A percentile compares a stretch with the other conserved stretches of the same genome.
Conservation (phyloP, 2,329 filamentous ascomycete species). For the Sporothrix pseudoabietina region DNA sequence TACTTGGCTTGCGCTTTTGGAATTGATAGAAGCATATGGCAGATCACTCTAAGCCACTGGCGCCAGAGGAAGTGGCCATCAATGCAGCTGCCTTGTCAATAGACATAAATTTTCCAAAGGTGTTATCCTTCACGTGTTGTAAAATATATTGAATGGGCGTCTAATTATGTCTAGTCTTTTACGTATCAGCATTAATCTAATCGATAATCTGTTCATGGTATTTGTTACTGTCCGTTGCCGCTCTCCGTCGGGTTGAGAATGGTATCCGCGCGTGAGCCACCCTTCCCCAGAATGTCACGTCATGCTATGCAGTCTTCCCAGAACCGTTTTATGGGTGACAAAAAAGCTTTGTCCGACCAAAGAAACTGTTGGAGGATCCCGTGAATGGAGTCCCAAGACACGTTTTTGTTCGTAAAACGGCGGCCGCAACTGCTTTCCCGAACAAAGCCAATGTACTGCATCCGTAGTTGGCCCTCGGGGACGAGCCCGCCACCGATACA, state of each 20-base stretch:
- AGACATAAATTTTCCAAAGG: background rate
- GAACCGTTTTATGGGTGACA: slow-evolving; percentile 9
- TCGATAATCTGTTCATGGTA: background rate
- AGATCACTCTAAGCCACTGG: too few relatives aligned
- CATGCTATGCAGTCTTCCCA: background rate
- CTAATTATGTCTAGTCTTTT: background rate
- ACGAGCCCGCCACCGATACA: slow-evolving; percentile 7
- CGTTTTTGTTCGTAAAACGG: background rate
- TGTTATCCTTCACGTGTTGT: background rate
- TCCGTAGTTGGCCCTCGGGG: background rate
- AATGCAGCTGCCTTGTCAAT: too few relatives aligned
- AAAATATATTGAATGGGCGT: background rate
- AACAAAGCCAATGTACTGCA: background rate
- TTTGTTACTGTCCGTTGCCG: background rate
- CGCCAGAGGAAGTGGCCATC: too few relatives aligned
- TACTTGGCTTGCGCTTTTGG: too few relatives aligned
- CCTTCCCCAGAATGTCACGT: background rate
- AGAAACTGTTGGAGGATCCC: slow-evolving; percentile 7
- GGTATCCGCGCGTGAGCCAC: background rate
- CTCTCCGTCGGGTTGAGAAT: too few relatives aligned
- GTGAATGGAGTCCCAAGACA: background rate
- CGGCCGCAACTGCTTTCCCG: background rate
- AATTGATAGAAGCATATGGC: too few relatives aligned
- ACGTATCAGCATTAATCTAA: background rate
- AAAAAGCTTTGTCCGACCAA: background rate